phyloP scores from a whole-genome alignment of 352 stramenopile genomes.

The Phytophthora vignae region DNA sequence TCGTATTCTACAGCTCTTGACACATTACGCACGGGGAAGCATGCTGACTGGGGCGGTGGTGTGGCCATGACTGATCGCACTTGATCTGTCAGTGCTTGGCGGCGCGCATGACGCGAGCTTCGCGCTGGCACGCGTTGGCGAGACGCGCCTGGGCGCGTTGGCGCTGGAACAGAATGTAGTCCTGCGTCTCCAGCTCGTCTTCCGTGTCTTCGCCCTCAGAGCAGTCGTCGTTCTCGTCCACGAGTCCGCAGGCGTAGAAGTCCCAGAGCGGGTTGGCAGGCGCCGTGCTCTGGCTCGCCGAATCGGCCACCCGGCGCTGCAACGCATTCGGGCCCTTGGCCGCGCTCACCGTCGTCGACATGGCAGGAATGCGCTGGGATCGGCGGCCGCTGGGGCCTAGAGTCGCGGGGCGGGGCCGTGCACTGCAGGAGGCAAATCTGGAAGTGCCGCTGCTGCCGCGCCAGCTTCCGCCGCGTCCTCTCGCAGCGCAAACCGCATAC shows the following conservation, averaged over 20 bases:
- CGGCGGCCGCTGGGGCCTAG: constrained; percentile 32
- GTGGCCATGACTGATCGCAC: neutral
- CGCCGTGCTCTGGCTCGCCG: constrained; percentile 12
- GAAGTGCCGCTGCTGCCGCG: constrained; percentile 11
- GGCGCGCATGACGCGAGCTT: constrained; percentile 33
- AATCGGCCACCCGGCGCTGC: constrained; percentile 22
- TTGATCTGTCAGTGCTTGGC: constrained; percentile 31
- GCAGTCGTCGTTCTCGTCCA: constrained; percentile 52
- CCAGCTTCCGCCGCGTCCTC: constrained; percentile 20
- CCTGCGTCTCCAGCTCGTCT: constrained; percentile 60
- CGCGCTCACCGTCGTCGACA: constrained; percentile 32
- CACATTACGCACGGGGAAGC: constrained; percentile 28
- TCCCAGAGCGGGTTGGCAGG: constrained; percentile 49
- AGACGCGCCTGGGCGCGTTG: constrained; percentile 58
- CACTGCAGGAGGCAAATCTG: constrained; percentile 26
- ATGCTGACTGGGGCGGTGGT: neutral
- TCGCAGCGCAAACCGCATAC: constrained; percentile 19
- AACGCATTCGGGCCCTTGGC: constrained; percentile 26
- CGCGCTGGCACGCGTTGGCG: constrained; percentile 47
- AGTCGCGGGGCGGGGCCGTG: neutral
- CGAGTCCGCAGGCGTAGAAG: constrained; percentile 69
- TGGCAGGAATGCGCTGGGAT: constrained; percentile 12
- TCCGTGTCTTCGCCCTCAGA: constrained; percentile 66
- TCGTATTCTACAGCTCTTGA: constrained; percentile 42
- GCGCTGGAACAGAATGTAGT: constrained; percentile 68